These are phyloP conservation scores for Cladobotryum mycophilum DNA, from an alignment of 2,329 filamentous ascomycete genomes.

Conservation along the genomic window DNA sequence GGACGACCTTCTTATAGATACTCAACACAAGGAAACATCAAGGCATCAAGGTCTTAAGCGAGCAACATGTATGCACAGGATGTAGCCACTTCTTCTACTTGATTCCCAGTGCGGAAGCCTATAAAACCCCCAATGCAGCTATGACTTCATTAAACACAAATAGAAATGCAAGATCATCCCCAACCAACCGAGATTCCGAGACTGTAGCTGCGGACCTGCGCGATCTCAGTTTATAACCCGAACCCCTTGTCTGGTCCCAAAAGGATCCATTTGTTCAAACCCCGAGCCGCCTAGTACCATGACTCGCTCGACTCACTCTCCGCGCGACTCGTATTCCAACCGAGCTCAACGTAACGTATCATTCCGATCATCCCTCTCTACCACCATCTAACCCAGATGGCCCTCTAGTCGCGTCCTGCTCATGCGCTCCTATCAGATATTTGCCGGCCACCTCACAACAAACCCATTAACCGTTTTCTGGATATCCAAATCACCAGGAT, in stretches of 20 bases:
- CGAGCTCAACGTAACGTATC: slow-evolving; percentile 11
- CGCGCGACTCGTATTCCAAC: background rate
- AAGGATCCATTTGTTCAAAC: background rate
- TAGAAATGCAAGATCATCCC: too few relatives aligned
- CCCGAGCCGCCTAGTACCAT: background rate
- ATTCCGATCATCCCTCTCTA: background rate
- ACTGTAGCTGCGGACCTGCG: too few relatives aligned
- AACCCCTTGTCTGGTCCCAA: too few relatives aligned
- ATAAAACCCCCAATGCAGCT: background rate
- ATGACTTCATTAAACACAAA: background rate
- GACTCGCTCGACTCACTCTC: background rate
- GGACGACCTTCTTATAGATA: background rate
- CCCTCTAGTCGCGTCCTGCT: too few relatives aligned
- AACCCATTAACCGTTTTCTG: slow-evolving; percentile 80
- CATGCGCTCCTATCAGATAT: slow-evolving; percentile 17
- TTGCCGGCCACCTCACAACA: slow-evolving; percentile 58
- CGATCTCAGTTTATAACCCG: too few relatives aligned
- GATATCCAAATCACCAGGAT: slow-evolving; percentile 75
- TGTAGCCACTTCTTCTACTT: background rate
- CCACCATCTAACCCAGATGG: too few relatives aligned
- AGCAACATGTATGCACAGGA: background rate
- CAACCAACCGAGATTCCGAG: too few relatives aligned
- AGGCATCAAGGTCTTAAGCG: too few relatives aligned
- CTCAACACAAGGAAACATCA: background rate
- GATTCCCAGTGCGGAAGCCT: background rate